Percentiles rank a stretch among this genome's conserved stretches.
These are phyloP conservation scores for Pluteus cervinus DNA, from an alignment of 768 basidiomycete species.

Conservation along the genomic window DNA sequence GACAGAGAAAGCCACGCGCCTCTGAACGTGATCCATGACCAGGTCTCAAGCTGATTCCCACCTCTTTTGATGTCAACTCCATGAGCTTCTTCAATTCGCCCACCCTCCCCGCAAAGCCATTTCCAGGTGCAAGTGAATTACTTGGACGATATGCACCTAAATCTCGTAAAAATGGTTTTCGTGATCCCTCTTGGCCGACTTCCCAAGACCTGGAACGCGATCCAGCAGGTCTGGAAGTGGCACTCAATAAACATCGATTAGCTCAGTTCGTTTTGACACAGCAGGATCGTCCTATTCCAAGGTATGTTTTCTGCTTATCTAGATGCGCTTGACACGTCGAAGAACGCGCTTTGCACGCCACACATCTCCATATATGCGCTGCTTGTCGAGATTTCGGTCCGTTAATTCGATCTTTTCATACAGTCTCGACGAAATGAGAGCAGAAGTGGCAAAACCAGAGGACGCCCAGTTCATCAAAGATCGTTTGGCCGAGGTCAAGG, in stretches of 20 bases:
- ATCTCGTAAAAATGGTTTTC: too few species aligned
- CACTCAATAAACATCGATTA: constrained; percentile 9
- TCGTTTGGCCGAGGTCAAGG: constrained; percentile 20
- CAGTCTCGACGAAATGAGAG: constrained; percentile 31
- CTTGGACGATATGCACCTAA: too few species aligned
- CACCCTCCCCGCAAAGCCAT: too few species aligned
- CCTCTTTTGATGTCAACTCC: too few species aligned
- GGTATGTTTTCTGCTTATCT: constrained; percentile 3
- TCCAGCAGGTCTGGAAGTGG: too few species aligned
- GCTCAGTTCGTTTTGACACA: constrained; percentile 15
- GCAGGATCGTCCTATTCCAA: constrained; percentile 14
- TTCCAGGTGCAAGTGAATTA: too few species aligned
- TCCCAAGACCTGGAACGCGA: too few species aligned
- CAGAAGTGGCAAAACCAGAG: constrained; percentile 23
- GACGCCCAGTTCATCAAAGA: constrained; percentile 18
- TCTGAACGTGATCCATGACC: too few species aligned
- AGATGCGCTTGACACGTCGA: not conserved
- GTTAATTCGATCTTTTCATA: not conserved
- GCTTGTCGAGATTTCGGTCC: not conserved
- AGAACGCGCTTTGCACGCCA: not conserved
- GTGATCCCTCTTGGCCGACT: too few species aligned
- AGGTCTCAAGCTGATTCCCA: too few species aligned
- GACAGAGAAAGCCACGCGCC: too few species aligned
- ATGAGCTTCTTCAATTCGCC: too few species aligned
- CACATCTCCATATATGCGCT: not conserved